Base-by-base conservation (phyloP, 148 eudicot genomes). In the Dianthus caryophyllus region DNA sequence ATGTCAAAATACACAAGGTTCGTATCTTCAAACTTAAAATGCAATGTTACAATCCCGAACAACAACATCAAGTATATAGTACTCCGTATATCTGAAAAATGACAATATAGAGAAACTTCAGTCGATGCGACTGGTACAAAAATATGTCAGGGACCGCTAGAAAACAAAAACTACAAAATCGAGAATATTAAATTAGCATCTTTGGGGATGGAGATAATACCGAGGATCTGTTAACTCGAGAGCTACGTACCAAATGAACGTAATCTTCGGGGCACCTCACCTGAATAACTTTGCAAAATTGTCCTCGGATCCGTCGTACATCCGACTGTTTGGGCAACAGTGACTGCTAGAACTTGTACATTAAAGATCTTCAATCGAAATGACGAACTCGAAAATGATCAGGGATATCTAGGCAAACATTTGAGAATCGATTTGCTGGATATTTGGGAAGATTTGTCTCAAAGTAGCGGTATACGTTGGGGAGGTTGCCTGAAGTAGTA, bases 361-460 rank as follows among this genome's bases (percentile, higher is more conserved):
- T 60, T 51, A 51, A 39, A 48, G n/a, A 43, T 24, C 65, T 43
- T 51, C 55, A 16, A 13, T 1, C 48, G 30, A 66, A 55, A 24
- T 66, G 61, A 46, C 57, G 44, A 41, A 63, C 43, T 58, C 44
- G 56, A 27, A 2, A 36, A 20, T 4, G 29, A 58, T 65, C 46
- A 49, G 25, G 11, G 16, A 29, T 60, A 21, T 57, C 78, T 81
- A 85, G 4, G 81, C 78, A 80, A 87, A 89, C 12, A 93, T 41
- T 73, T 82, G 75, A 24, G 98, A 83, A 75, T 93, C 98, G 60
- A 93, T 80, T 71, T 93, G 98, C 82, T 90, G 62, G 62, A 93
- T 80, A 49, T 88, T 82, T 61, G 90, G 86, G 84, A 93, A 93
- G 67, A 84, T 76, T 74, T 90, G 73, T 70, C 79, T 84, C 83